These are phyloP conservation scores for Ceratobasidium sp. DNA, from an alignment of 1,284 basidiomycete genomes.

Conservation along the genomic window DNA sequence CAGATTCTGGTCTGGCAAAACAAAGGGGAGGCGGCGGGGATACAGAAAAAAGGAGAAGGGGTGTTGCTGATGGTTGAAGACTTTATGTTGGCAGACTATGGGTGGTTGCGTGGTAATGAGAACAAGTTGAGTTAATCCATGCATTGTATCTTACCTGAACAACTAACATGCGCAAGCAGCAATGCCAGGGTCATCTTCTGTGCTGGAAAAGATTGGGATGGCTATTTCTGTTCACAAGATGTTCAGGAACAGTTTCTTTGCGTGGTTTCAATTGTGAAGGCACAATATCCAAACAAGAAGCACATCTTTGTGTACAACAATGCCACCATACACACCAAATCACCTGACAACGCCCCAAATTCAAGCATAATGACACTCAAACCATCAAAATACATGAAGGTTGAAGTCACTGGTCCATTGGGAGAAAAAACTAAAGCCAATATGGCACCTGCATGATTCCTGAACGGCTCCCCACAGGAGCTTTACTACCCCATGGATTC, in stretches of 20 bases:
- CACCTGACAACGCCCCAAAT: conserved; percentile 52
- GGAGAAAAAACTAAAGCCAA: conserved; percentile 48
- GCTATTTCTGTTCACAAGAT: conserved; percentile 56
- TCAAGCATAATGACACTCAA: conserved; percentile 52
- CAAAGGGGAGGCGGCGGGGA: conserved; percentile 48
- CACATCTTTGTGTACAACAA: conserved; percentile 56
- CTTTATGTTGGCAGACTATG: conserved; percentile 59
- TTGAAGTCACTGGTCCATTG: conserved; percentile 3
- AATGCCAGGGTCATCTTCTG: conserved; percentile 52
- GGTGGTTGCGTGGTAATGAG: conserved; percentile 46
- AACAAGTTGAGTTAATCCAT: not conserved
- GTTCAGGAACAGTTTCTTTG: conserved; percentile 50
- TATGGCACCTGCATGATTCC: conserved; percentile 40
- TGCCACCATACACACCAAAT: conserved; percentile 55
- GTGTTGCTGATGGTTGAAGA: conserved; percentile 60
- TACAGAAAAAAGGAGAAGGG: conserved; percentile 56
- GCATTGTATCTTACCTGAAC: not conserved
- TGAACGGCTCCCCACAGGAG: conserved; percentile 47
- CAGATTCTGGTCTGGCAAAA: conserved; percentile 52
- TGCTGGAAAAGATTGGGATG: conserved; percentile 59
- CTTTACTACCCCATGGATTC: conserved; percentile 54
- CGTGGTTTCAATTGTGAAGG: conserved; percentile 55
- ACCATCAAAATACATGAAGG: not conserved
- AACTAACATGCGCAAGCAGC: conserved; percentile 28
- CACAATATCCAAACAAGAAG: conserved; percentile 48